phyloP scores from a whole-genome alignment of 2,329 filamentous ascomycete species.

The Epichloe uncinata region DNA sequence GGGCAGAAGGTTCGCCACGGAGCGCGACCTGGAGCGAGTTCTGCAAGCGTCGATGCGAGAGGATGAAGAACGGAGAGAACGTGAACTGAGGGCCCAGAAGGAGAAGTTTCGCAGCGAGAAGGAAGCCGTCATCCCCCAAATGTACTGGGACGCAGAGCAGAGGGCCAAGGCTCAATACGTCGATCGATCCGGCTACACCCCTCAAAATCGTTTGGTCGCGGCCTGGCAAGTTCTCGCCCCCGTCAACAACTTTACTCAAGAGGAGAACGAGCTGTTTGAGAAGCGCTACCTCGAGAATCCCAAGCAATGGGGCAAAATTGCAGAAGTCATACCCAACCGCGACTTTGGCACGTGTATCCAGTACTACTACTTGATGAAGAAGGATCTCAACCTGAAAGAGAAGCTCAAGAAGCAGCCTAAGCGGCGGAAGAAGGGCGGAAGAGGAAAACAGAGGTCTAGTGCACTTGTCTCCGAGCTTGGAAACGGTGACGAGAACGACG shows the following conservation, averaged over 20 bases:
- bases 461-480: constrained; percentile 54
- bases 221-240: constrained; percentile 61
- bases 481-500: constrained; percentile 43
- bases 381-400: constrained; percentile 62
- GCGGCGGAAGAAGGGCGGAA: constrained; percentile 40
- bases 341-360: constrained; percentile 72
- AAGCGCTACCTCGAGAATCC: constrained; percentile 61
- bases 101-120: constrained; percentile 63
- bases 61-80: constrained; percentile 56
- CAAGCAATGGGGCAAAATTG: constrained; percentile 73
- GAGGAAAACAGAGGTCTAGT: constrained; percentile 47
- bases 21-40: constrained; percentile 60
- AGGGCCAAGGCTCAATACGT: constrained; percentile 44
- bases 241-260: constrained; percentile 59
- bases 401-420: constrained; percentile 54
- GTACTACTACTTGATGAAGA: constrained; percentile 74
- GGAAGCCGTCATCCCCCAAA: constrained; percentile 60
- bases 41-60: constrained; percentile 59
- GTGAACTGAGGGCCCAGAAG: constrained; percentile 49
- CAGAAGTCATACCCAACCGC: constrained; percentile 50
- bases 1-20: constrained; percentile 50
- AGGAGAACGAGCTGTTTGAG: constrained; percentile 59
- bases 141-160: constrained; percentile 51
- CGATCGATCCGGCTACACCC: constrained; percentile 52
- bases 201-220: constrained; percentile 52